These are phyloP conservation scores for Protomyces inundatus DNA, from an alignment of 1,139 yeast genomes.

Conservation along the genomic window DNA sequence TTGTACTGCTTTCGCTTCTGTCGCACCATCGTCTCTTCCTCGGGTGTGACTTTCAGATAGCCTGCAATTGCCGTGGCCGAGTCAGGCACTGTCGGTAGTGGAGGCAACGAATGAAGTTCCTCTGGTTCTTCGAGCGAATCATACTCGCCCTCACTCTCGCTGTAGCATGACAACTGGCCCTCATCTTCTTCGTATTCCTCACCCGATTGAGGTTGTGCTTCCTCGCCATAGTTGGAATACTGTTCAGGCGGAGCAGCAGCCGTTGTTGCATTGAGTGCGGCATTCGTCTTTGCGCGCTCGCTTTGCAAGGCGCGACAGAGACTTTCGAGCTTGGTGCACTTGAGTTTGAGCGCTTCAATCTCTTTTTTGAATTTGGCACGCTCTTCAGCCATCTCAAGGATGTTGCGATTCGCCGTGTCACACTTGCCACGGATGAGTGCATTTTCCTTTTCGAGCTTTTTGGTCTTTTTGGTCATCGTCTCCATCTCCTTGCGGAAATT, in stretches of 20 bases:
- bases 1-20: constrained; percentile 16
- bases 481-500: constrained; percentile 33
- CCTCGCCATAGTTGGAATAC: not conserved
- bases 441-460: constrained; percentile 32
- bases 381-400: constrained; percentile 33
- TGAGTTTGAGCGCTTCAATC: constrained; percentile 28
- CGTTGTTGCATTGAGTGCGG: not conserved
- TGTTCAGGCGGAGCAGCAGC: not conserved
- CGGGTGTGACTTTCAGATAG: constrained; percentile 7
- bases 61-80: not conserved
- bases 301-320: constrained; percentile 32
- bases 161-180: constrained; percentile 10
- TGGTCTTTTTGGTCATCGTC: constrained; percentile 33
- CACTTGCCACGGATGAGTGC: constrained; percentile 29
- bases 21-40: constrained; percentile 12
- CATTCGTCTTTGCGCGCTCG: constrained; percentile 26
- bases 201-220: not conserved
- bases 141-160: constrained; percentile 12
- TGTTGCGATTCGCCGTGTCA: constrained; percentile 30
- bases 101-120: constrained; percentile 1
- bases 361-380: constrained; percentile 31
- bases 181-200: constrained; percentile 1
- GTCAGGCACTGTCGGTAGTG: constrained; percentile 1
- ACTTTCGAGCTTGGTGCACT: constrained; percentile 30
- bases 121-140: constrained; percentile 3